These are phyloP conservation scores for Rhodotorula sp. DNA, from an alignment of 1,284 basidiomycete species.

Conservation along the genomic window DNA sequence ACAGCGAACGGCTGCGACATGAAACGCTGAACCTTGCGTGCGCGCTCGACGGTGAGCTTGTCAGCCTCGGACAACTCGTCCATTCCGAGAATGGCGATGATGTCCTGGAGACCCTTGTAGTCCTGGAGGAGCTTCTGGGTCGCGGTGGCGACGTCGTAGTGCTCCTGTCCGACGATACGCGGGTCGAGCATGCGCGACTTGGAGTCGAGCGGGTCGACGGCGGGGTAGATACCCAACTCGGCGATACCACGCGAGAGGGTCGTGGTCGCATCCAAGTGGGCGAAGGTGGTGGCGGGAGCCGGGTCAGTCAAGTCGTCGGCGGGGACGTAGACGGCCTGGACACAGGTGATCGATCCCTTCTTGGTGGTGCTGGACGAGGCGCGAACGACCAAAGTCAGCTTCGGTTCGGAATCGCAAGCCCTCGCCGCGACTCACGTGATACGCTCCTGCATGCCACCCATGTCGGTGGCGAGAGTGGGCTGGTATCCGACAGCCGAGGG, in stretches of 20 bases:
- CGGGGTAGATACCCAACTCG: constrained; percentile 99
- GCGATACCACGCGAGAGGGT: constrained; percentile 98
- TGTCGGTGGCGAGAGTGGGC: constrained; percentile 97
- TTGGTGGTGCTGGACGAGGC: constrained; percentile 96
- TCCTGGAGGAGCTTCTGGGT: constrained; percentile 99
- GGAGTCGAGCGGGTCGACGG: constrained; percentile 98
- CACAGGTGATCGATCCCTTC: constrained; percentile 99
- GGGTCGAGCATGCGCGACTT: constrained; percentile 99
- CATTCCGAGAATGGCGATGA: constrained; percentile 96
- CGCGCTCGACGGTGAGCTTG: constrained; percentile 84
- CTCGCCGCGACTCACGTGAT: constrained; percentile 35
- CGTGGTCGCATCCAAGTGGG: constrained; percentile 99
- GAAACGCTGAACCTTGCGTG: constrained; percentile 58
- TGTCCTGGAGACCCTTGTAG: constrained; percentile 96
- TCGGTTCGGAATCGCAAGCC: background rate
- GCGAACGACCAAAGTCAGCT: background rate
- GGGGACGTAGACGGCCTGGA: constrained; percentile 99
- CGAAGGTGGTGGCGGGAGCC: constrained; percentile 97
- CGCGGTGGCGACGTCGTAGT: constrained; percentile 91
- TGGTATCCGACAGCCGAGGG: constrained; percentile 99
- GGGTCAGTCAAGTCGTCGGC: constrained; percentile 99
- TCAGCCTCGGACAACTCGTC: constrained; percentile 99
- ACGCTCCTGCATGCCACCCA: constrained; percentile 90
- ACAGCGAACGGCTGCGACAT: constrained; percentile 99
- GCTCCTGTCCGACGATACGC: constrained; percentile 87